These are phyloP conservation scores for Vaccinium darrowii DNA, from an alignment of 148 eudicot species.

Conservation along the genomic window DNA sequence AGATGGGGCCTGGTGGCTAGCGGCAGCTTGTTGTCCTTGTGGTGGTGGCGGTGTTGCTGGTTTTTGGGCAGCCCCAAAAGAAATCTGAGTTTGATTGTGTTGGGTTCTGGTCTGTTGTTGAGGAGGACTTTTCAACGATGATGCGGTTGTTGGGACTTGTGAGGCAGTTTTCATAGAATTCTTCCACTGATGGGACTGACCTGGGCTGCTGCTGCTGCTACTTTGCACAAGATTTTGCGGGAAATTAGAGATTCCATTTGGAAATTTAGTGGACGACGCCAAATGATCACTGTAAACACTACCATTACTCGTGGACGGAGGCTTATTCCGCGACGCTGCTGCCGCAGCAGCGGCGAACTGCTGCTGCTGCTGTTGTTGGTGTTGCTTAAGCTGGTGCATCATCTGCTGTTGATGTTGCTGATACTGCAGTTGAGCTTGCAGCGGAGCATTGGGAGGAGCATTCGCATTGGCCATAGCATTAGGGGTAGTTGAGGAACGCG, in stretches of 20 bases:
- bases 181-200: slow-evolving; percentile 81
- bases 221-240: slow-evolving; percentile 59
- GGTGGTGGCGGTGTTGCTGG: slow-evolving; percentile 37
- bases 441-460: slow-evolving; percentile 46
- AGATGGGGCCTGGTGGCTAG: slow-evolving; percentile 50
- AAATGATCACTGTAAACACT: slow-evolving; percentile 57
- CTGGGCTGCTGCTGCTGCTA: slow-evolving; percentile 38
- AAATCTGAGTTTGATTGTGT: slow-evolving; percentile 74
- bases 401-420: slow-evolving; percentile 50
- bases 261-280: slow-evolving; percentile 60
- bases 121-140: slow-evolving; percentile 49
- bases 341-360: slow-evolving; percentile 32
- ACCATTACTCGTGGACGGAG: slow-evolving; percentile 55
- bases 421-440: slow-evolving; percentile 50
- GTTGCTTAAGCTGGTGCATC: slow-evolving; percentile 37
- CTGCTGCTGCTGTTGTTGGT: slow-evolving; percentile 39
- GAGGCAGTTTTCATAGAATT: slow-evolving; percentile 46
- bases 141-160: slow-evolving; percentile 49
- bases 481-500: slow-evolving; percentile 39
- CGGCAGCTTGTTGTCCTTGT: slow-evolving; percentile 52
- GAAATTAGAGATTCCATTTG: slow-evolving; percentile 46
- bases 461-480: slow-evolving; percentile 28
- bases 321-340: slow-evolving; percentile 50
- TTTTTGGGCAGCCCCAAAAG: slow-evolving; percentile 65
- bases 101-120: slow-evolving; percentile 58